Base-by-base conservation (phyloP, 495 filamentous ascomycete species). In the Geopyxis carbonaria region DNA sequence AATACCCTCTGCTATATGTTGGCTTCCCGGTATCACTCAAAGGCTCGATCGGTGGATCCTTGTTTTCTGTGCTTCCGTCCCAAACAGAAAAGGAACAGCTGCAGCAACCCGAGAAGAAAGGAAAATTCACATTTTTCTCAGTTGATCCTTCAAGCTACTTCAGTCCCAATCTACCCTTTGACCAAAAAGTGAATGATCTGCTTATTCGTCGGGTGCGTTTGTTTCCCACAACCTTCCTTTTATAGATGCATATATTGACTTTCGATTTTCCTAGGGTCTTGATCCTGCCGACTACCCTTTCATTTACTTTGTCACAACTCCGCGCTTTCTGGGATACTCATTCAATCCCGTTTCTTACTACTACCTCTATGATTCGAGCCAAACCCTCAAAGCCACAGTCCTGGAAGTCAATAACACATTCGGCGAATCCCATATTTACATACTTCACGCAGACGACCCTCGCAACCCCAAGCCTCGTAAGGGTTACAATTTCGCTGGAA, bases 311-410 rank as follows among this genome's bases (percentile, higher is more conserved):
- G 59, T 78, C 21, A 76, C 76, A 10, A 73, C 77, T 4, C 71
- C 80, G 9, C 63, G 65, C 19, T 78, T 82, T 43, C 56, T 80
- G 3, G 73, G 75, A 11, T 80, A 78, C 51, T 69, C 69, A 11
- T 80, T 80, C 57, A 83, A 80, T 46, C 78, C 78, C 0, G 75
- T 81, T 10, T 81, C 74, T 6, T 80, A 83, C 57, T 87, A 80
- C 74, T 83, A 85, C 45, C 62, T 87, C 5, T 86, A 87, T 50
- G 66, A 66, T 15, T 44, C 59, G 4, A 48, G 68, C 3, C 62
- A 66, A 35, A 58, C 65, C n/a, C 63, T 87, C 21, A 64, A 66
- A 29, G 70, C 72, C 19, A 68, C 83, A 56, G 68, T 87, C 24
- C 46, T 82, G 11, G 80, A 86, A 50, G 75, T 85, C 29, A 82